phyloP scores from a whole-genome alignment of 352 stramenopile species.

The Saprolegnia parasitica region DNA sequence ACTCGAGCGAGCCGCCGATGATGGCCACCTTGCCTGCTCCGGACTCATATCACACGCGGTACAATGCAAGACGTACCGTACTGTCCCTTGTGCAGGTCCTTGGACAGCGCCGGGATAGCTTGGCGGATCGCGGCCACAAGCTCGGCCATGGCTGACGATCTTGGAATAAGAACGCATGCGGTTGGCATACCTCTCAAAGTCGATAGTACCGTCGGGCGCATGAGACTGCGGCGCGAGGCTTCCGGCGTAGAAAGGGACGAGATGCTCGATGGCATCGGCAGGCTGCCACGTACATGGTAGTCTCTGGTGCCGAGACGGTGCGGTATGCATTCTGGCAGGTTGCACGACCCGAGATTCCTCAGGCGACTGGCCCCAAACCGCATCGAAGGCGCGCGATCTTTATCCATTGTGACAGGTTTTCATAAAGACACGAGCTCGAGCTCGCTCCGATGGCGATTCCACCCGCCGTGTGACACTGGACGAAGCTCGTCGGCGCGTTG shows the following conservation, averaged over 20 bases:
- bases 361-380: too few species aligned
- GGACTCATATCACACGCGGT: slow-evolving; percentile 5
- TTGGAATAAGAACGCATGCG: neutral
- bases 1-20: slow-evolving; percentile 94
- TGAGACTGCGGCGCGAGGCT: neutral
- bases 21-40: slow-evolving; percentile 87
- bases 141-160: neutral
- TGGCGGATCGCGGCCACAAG: neutral
- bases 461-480: too few species aligned
- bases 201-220: neutral
- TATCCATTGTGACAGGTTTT: too few species aligned
- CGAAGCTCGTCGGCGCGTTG: too few species aligned
- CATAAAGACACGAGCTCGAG: too few species aligned
- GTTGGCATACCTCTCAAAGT: neutral
- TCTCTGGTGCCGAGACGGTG: too few species aligned
- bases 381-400: too few species aligned
- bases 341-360: too few species aligned
- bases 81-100: slow-evolving; percentile 63
- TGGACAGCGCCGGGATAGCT: slow-evolving; percentile 58
- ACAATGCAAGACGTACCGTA: slow-evolving; percentile 44
- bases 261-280: too few species aligned
- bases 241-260: neutral
- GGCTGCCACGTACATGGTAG: too few species aligned
- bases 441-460: too few species aligned
- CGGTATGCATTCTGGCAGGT: too few species aligned